These are phyloP conservation scores for Sugiyamaella xylanicola DNA, from an alignment of 1,139 yeast species.

Conservation along the genomic window DNA sequence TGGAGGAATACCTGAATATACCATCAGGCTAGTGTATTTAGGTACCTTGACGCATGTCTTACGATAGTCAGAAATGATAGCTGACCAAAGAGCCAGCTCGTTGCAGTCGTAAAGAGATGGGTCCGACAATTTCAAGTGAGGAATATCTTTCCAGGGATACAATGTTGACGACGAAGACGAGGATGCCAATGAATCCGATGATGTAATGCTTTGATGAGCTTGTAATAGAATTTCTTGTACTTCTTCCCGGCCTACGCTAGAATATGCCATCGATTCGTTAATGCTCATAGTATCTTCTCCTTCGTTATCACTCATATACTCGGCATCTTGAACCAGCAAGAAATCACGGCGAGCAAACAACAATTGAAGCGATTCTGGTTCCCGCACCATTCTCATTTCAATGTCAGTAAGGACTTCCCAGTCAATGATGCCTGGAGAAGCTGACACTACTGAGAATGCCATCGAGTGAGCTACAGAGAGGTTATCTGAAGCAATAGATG, in stretches of 20 bases:
- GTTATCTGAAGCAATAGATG: not conserved
- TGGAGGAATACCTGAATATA: conserved; percentile 46
- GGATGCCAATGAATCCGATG: not conserved
- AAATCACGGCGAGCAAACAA: conserved; percentile 18
- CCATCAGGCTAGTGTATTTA: conserved; percentile 37
- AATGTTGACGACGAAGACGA: not conserved
- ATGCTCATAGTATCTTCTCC: not conserved
- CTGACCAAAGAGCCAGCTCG: conserved; percentile 44
- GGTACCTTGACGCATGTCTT: conserved; percentile 40
- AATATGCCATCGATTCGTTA: not conserved
- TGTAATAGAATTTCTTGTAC: conserved; percentile 6
- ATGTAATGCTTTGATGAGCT: not conserved
- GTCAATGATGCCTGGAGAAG: conserved; percentile 15
- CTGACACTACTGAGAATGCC: not conserved
- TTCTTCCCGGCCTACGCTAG: not conserved
- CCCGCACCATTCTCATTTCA: conserved; percentile 26
- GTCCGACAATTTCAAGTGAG: conserved; percentile 28
- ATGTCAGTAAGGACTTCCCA: conserved; percentile 27
- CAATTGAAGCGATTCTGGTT: conserved; percentile 13
- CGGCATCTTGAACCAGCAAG: conserved; percentile 22
- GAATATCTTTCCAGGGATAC: conserved; percentile 33
- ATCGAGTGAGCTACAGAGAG: not conserved
- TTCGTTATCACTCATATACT: conserved; percentile 14
- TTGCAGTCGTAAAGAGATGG: conserved; percentile 28
- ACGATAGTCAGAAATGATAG: conserved; percentile 42